These are phyloP conservation scores for Alternaria infectoria DNA, from an alignment of 2,329 filamentous ascomycete species.

Conservation along the genomic window DNA sequence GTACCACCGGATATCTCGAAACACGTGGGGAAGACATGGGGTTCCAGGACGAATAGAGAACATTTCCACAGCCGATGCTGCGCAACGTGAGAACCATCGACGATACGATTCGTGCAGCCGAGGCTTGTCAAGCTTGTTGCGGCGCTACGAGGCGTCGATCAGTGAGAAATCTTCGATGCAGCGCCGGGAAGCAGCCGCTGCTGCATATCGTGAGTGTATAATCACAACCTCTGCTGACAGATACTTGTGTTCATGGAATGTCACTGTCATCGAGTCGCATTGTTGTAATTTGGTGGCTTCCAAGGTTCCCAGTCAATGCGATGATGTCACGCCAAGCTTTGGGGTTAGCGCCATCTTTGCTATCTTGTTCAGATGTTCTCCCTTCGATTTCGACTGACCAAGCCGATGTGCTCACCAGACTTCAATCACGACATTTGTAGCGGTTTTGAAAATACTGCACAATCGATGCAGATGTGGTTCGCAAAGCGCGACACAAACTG, in stretches of 20 bases:
- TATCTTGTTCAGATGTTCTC: neutral
- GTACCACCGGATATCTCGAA: neutral
- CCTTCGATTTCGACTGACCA: neutral
- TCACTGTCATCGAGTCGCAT: neutral
- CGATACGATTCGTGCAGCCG: constrained; percentile 1
- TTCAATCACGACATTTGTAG: neutral
- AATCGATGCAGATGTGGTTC: neutral
- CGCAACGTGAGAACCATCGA: constrained; percentile 4
- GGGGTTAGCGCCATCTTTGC: neutral
- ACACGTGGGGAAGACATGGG: constrained; percentile 4
- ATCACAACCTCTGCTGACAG: neutral
- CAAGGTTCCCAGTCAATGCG: neutral
- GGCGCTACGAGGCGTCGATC: neutral
- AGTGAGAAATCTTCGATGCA: neutral
- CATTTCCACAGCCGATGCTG: neutral
- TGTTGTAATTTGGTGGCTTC: neutral
- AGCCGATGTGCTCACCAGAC: neutral
- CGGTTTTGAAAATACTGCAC: neutral
- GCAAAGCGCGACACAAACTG: neutral
- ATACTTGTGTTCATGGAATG: neutral
- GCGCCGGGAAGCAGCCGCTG: neutral
- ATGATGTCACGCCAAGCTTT: constrained; percentile 1
- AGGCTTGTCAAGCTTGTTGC: neutral
- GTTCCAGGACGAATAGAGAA: neutral
- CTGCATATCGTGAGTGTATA: neutral